phyloP scores from a whole-genome alignment of 2,329 filamentous ascomycete genomes.

The Colletotrichum lupini region DNA sequence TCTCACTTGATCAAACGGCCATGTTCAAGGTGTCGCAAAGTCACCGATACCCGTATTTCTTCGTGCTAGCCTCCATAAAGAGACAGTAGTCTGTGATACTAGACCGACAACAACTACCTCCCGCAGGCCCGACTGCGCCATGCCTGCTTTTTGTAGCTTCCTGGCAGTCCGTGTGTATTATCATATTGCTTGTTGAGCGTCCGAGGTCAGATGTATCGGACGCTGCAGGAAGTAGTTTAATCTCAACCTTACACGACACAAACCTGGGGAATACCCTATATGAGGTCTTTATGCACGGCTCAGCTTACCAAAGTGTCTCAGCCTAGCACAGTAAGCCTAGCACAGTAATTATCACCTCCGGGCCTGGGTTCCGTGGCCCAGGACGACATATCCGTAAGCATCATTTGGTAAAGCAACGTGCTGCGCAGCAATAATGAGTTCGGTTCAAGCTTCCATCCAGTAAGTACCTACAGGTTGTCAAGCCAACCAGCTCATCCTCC shows the following conservation, averaged over 20 bases:
- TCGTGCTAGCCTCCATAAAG: not conserved
- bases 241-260: not conserved
- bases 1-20: not conserved
- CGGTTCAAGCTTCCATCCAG: not conserved
- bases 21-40: not conserved
- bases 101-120: not conserved
- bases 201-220: constrained; percentile 6
- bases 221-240: constrained; percentile 2
- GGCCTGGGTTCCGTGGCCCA: not conserved
- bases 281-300: not conserved
- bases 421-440: not conserved
- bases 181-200: not conserved
- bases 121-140: not conserved
- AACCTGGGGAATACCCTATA: not conserved
- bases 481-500: not conserved
- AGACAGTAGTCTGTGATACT: not conserved
- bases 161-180: not conserved
- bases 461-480: not conserved
- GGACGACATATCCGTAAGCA: not conserved
- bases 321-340: not conserved
- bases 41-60: not conserved
- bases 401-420: not conserved
- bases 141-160: not conserved
- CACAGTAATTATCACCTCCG: not conserved
- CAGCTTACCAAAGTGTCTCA: not conserved